Evolutionary conservation across 108 stramenopile genomes (phyloP).

Genomic region (Skeletonema grethae): DNA sequence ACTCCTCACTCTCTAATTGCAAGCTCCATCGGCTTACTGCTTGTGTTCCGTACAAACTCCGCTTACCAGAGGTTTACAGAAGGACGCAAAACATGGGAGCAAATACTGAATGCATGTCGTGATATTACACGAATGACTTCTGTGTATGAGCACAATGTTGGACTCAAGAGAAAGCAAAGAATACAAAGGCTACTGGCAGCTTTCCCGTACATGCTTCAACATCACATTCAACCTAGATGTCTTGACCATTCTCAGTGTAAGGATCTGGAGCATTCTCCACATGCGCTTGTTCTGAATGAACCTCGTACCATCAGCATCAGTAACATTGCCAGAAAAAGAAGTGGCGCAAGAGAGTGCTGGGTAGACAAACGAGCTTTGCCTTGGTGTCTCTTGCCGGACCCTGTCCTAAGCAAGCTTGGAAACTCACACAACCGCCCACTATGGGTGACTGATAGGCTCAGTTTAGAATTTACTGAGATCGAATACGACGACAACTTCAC

Average conservation of each 20-base stretch:
- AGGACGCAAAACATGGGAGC: conserved; percentile 89
- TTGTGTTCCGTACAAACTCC: conserved; percentile 82
- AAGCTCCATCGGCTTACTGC: conserved; percentile 70
- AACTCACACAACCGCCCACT: conserved; percentile 69
- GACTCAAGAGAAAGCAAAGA: conserved; percentile 43
- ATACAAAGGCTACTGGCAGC: conserved; percentile 64
- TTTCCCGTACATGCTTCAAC: conserved; percentile 74
- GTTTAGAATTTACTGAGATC: conserved; percentile 53
- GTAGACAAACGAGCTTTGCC: conserved; percentile 64
- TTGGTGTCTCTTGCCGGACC: conserved; percentile 57
- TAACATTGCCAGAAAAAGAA: neutral
- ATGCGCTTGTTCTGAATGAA: conserved; percentile 37
- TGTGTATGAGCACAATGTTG: conserved; percentile 72
- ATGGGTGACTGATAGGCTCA: conserved; percentile 67
- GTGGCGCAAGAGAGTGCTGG: conserved; percentile 42
- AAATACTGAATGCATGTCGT: conserved; percentile 61
- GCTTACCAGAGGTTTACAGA: conserved; percentile 84
- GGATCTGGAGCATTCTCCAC: conserved; percentile 17
- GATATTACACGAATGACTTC: conserved; percentile 74
- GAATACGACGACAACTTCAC: conserved; percentile 53
- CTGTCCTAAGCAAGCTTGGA: conserved; percentile 42
- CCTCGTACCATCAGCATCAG: conserved; percentile 3
- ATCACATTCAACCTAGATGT: conserved; percentile 65
- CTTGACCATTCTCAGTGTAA: conserved; percentile 47
- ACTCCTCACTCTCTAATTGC: conserved; percentile 74